Percentiles rank a stretch among this genome's conserved stretches.
phyloP scores from a whole-genome alignment of 441 rosid species.

The Capsella rubella region DNA sequence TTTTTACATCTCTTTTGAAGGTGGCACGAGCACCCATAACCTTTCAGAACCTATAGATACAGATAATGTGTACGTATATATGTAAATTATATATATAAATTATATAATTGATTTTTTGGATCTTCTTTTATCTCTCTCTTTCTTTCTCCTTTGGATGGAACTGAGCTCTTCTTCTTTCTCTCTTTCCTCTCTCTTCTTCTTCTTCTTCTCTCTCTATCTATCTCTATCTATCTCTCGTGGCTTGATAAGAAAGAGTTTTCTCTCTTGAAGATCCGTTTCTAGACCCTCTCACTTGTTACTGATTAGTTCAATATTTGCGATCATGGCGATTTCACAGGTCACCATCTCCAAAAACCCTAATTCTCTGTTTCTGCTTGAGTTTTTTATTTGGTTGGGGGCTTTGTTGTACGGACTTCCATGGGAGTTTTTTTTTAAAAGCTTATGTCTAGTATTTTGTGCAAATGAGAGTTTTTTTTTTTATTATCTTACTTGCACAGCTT shows the following conservation, averaged over 20 bases:
- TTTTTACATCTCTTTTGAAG: slow-evolving; percentile 16
- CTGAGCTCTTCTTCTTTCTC: slow-evolving; percentile 22
- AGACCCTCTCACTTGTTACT: slow-evolving; percentile 13
- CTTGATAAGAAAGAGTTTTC: slow-evolving; percentile 30
- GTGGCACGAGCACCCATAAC: slow-evolving; percentile 51
- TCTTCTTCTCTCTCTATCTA: slow-evolving; percentile 2
- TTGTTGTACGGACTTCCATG: slow-evolving; percentile 23
- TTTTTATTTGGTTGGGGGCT: not conserved
- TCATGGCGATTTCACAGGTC: slow-evolving; percentile 42
- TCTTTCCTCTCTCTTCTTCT: slow-evolving; percentile 21
- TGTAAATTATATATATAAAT: slow-evolving; percentile 15
- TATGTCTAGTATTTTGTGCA: slow-evolving; percentile 47
- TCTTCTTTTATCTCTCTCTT: slow-evolving; percentile 41
- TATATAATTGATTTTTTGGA: slow-evolving; percentile 36
- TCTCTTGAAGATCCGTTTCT: slow-evolving; percentile 37
- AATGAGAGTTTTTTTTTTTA: slow-evolving; percentile 29
- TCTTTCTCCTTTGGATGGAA: slow-evolving; percentile 22
- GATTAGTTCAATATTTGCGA: slow-evolving; percentile 29
- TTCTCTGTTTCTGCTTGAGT: slow-evolving; percentile 16
- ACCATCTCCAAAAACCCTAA: slow-evolving; percentile 49
- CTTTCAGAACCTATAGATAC: slow-evolving; percentile 37
- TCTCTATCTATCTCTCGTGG: not conserved
- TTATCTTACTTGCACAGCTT: too few relatives aligned
- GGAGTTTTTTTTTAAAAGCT: slow-evolving; percentile 12
- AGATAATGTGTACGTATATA: slow-evolving; percentile 8